A percentile compares a stretch with the other conserved stretches of the same genome.
Conservation (phyloP, 306 rosid species). For the Sicyos edulis region DNA sequence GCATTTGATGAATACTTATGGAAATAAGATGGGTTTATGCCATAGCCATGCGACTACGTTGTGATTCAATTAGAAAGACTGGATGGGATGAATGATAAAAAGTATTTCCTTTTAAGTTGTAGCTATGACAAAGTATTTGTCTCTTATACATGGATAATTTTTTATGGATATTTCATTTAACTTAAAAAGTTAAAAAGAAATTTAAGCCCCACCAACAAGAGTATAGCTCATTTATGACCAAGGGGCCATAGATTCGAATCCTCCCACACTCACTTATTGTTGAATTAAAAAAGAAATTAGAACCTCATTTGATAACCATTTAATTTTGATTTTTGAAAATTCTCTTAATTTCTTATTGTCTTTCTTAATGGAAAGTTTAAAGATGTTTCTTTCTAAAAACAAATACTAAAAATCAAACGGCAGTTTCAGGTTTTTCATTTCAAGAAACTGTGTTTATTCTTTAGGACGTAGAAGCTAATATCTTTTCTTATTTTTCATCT, state of each 20-base stretch:
- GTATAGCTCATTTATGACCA: too few relatives aligned
- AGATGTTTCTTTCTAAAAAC: too few relatives aligned
- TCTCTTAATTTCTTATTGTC: too few relatives aligned
- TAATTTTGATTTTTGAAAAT: too few relatives aligned
- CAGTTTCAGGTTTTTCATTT: neutral
- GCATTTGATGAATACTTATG: neutral
- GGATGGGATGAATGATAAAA: neutral
- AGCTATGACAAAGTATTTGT: neutral
- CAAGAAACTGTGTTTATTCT: neutral
- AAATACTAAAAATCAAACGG: too few relatives aligned
- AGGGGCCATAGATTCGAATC: too few relatives aligned
- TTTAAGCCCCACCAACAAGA: neutral
- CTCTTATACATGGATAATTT: neutral
- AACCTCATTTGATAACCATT: too few relatives aligned
- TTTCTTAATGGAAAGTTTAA: too few relatives aligned
- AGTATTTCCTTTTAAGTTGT: neutral
- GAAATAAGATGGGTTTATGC: neutral
- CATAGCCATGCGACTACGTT: neutral
- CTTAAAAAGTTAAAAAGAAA: neutral
- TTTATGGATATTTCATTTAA: neutral
- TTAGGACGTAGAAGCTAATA: neutral
- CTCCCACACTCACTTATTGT: too few relatives aligned
- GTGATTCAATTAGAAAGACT: neutral
- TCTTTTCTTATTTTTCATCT: slow-evolving; percentile 1
- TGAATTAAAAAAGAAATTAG: too few relatives aligned